Conservation (phyloP, 1,139 yeast species). For the Hyphopichia buzzinii region DNA sequence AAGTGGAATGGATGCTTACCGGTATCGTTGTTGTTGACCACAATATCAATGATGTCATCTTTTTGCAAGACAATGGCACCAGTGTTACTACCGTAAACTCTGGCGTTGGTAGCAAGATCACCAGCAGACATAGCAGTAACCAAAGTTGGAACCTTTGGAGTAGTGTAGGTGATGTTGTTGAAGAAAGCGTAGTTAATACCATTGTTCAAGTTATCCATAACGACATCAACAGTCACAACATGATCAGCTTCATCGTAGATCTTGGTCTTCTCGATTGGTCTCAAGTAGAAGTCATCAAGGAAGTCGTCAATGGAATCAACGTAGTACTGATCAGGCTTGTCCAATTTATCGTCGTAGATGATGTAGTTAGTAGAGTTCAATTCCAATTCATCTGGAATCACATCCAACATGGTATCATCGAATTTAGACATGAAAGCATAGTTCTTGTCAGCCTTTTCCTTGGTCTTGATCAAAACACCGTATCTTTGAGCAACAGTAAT, state of each 20-base stretch:
- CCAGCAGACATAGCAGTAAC: conserved; percentile 55
- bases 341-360: conserved; percentile 41
- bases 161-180: conserved; percentile 60
- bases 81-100: conserved; percentile 67
- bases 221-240: conserved; percentile 55
- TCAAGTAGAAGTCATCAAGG: conserved; percentile 57
- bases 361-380: conserved; percentile 55
- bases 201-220: conserved; percentile 67
- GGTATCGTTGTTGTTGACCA: conserved; percentile 72
- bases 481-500: conserved; percentile 73
- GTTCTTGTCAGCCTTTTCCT: conserved; percentile 42
- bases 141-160: conserved; percentile 68
- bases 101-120: conserved; percentile 42
- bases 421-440: conserved; percentile 62
- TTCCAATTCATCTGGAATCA: conserved; percentile 51
- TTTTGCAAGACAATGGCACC: conserved; percentile 59
- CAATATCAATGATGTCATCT: conserved; percentile 66
- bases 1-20: conserved; percentile 93
- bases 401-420: conserved; percentile 68
- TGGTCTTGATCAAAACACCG: conserved; percentile 59
- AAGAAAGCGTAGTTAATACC: conserved; percentile 77
- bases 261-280: conserved; percentile 41
- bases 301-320: conserved; percentile 23
- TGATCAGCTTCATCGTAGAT: conserved; percentile 59
- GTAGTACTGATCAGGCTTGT: conserved; percentile 21